These are phyloP conservation scores for Aureobasidium sp. DNA, from an alignment of 2,329 filamentous ascomycete genomes.

Conservation along the genomic window DNA sequence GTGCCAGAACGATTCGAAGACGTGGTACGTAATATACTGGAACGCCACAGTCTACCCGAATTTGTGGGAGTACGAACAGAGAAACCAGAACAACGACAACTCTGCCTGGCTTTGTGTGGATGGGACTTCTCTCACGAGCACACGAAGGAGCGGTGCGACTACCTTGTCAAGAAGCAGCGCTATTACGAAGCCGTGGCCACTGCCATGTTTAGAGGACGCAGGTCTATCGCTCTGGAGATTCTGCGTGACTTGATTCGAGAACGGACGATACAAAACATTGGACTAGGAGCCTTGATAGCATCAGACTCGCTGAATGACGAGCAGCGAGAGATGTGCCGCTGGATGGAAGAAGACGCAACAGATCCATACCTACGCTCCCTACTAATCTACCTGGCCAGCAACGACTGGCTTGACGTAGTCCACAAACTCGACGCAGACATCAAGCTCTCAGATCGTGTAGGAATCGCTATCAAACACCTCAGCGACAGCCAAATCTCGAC, in stretches of 20 bases:
- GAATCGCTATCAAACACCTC: slow-evolving; percentile 66
- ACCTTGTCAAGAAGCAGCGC: slow-evolving; percentile 43
- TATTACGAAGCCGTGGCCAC: slow-evolving; percentile 70
- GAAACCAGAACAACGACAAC: slow-evolving; percentile 60
- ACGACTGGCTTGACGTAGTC: slow-evolving; percentile 64
- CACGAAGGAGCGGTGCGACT: slow-evolving; percentile 40
- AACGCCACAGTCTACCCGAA: slow-evolving; percentile 50
- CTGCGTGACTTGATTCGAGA: slow-evolving; percentile 60
- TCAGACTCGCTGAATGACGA: slow-evolving; percentile 44
- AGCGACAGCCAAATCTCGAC: slow-evolving; percentile 39
- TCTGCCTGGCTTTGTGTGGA: slow-evolving; percentile 66
- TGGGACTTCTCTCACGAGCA: slow-evolving; percentile 54
- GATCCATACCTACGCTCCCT: slow-evolving; percentile 75
- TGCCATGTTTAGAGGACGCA: slow-evolving; percentile 65
- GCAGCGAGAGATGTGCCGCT: slow-evolving; percentile 52
- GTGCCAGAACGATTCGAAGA: slow-evolving; percentile 22
- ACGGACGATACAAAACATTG: slow-evolving; percentile 51
- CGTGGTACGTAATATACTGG: slow-evolving; percentile 54
- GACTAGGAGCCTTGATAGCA: slow-evolving; percentile 39
- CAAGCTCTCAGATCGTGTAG: slow-evolving; percentile 64
- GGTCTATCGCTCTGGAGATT: slow-evolving; percentile 58
- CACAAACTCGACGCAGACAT: slow-evolving; percentile 53
- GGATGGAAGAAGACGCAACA: slow-evolving; percentile 55
- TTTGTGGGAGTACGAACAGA: slow-evolving; percentile 57
- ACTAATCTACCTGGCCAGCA: slow-evolving; percentile 64